Base-by-base conservation (phyloP, 768 basidiomycete species). In the Mycena galopus region DNA sequence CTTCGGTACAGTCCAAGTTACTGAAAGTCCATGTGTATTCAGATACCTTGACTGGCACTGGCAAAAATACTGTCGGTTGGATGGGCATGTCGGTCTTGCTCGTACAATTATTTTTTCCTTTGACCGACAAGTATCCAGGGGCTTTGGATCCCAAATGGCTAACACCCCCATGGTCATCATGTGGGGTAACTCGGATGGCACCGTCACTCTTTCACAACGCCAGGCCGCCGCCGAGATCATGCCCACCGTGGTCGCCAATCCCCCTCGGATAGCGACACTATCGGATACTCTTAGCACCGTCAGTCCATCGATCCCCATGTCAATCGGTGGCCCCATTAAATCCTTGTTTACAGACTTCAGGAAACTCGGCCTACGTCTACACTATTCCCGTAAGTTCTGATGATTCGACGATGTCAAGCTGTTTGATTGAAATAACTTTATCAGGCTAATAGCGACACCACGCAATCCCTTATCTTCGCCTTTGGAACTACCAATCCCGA, bases 101-200 rank as follows among this genome's bases (percentile, higher is more conserved):
- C 29, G 39, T n/a, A 25, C 25, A 23, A 51, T 53, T 65, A 4
- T 44, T 21, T 55, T 29, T 37, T 37, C 6, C 21, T 19, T 25
- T 62, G 10, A 11, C 65, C 65, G 21, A 69, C 29, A 7, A 21
- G 57, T 56, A 25, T 75, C 11, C 75, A 92, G 91, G 77, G 91
- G 91, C 4, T 92, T 90, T 75, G 91, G 91, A 27, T 73, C 70
- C 10, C 74, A 79, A 67, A 92, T 92, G 91, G 78, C 84, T 1
- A 82, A 86, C 74, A 82, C 86, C 8, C 87, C 89, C 0, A 93
- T 94, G 92, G 90, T 94, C 69, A 90, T 94, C 33, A 88, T 90
- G 85, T 94, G 93, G 93, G 82, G 87, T 8, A 91, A 93, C 77
- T 79, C 81, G 17, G 89, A 92, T 73, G 90, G 90, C 11, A 79